Percentiles rank a stretch among this genome's conserved stretches.
Evolutionary conservation across 495 filamentous ascomycete genomes (phyloP).

Genomic region (Penicillium steckii): DNA sequence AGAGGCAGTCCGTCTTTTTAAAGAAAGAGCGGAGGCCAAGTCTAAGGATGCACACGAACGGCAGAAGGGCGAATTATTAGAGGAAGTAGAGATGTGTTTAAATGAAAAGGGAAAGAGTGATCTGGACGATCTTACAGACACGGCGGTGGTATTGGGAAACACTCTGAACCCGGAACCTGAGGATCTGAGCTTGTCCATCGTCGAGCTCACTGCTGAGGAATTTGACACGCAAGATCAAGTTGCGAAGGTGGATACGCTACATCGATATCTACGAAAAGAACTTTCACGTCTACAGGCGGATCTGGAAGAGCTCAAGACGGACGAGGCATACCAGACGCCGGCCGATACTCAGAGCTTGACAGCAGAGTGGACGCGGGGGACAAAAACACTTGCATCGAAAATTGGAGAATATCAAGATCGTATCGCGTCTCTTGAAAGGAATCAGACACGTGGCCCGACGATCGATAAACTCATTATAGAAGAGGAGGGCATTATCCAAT

Average conservation of each 20-base stretch:
- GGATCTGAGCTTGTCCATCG: slow-evolving; percentile 40
- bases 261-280: slow-evolving; percentile 44
- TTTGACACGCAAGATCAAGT: slow-evolving; percentile 40
- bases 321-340: slow-evolving; percentile 49
- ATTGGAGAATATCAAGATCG: slow-evolving; percentile 58
- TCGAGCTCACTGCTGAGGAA: slow-evolving; percentile 43
- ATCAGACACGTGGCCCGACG: slow-evolving; percentile 34
- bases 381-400: slow-evolving; percentile 57
- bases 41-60: slow-evolving; percentile 26
- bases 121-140: slow-evolving; percentile 43
- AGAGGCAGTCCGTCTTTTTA: slow-evolving; percentile 37
- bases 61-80: slow-evolving; percentile 37
- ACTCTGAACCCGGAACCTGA: slow-evolving; percentile 30
- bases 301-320: slow-evolving; percentile 39
- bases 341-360: slow-evolving; percentile 56
- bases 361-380: slow-evolving; percentile 58
- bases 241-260: slow-evolving; percentile 57
- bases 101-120: slow-evolving; percentile 33
- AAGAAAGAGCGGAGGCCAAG: slow-evolving; percentile 29
- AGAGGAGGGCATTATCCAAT: slow-evolving; percentile 37
- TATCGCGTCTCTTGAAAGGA: slow-evolving; percentile 40
- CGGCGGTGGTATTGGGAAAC: slow-evolving; percentile 30
- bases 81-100: slow-evolving; percentile 40
- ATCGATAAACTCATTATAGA: slow-evolving; percentile 51
- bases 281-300: slow-evolving; percentile 33